These are phyloP conservation scores for Pythium pyrilobum DNA, from an alignment of 352 stramenopile species.

Conservation along the genomic window DNA sequence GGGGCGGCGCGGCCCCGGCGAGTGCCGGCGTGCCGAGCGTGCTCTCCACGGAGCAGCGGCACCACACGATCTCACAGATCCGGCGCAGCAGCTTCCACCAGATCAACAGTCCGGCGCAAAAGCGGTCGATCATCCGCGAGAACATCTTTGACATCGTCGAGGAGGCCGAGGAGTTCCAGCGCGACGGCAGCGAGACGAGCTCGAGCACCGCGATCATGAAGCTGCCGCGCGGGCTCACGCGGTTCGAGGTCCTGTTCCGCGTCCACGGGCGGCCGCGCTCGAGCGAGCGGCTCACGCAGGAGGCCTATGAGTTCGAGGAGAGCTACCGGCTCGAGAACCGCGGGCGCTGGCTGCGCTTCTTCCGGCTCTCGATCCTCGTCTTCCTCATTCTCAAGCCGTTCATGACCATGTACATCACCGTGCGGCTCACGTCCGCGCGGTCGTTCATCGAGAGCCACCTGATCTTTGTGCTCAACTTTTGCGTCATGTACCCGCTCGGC, in stretches of 20 bases:
- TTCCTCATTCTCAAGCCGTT: constrained; percentile 69
- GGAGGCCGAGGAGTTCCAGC: constrained; percentile 37
- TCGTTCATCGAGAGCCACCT: constrained; percentile 51
- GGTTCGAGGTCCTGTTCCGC: constrained; percentile 56
- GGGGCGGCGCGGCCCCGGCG: background rate
- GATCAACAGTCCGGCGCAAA: constrained; percentile 11
- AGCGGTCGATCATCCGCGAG: constrained; percentile 45
- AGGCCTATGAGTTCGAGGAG: constrained; percentile 65
- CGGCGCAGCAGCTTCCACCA: constrained; percentile 31
- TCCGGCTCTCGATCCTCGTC: constrained; percentile 57
- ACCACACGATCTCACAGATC: constrained; percentile 33
- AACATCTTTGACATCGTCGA: constrained; percentile 81
- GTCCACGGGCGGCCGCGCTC: constrained; percentile 30
- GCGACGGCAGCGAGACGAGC: background rate
- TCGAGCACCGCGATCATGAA: constrained; percentile 65
- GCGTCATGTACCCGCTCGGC: constrained; percentile 65
- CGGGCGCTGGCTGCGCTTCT: constrained; percentile 59
- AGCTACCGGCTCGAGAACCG: constrained; percentile 71
- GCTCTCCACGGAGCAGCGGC: constrained; percentile 21
- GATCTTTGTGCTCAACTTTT: constrained; percentile 77
- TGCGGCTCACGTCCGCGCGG: constrained; percentile 36
- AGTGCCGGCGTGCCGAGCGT: constrained; percentile 1
- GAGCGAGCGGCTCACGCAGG: constrained; percentile 30
- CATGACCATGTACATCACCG: constrained; percentile 69
- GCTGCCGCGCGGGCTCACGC: constrained; percentile 61